Percentiles rank a stretch among this genome's conserved stretches.
Evolutionary conservation across 805 yeast genomes (phyloP).

Genomic region (Priceomyces haplophilus): DNA sequence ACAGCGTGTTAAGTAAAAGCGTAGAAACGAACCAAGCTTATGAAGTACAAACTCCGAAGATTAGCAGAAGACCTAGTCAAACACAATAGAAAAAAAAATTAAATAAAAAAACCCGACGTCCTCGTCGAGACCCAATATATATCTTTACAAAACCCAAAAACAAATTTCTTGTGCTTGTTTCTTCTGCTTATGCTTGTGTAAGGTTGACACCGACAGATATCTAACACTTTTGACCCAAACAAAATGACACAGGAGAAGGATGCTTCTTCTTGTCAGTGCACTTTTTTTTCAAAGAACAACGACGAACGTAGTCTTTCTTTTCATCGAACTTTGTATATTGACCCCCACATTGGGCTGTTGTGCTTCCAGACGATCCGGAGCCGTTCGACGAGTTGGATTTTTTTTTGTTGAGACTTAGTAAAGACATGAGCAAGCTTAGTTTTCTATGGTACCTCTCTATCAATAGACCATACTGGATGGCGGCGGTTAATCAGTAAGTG

Average conservation of each 20-base stretch:
- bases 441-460: conserved; percentile 1
- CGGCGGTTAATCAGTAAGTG: background rate
- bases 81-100: background rate
- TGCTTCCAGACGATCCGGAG: conserved; percentile 7
- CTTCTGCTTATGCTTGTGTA: background rate
- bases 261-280: conserved; percentile 10
- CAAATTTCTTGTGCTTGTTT: background rate
- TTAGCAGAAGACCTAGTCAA: conserved; percentile 1
- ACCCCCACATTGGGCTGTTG: conserved; percentile 7
- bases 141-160: conserved; percentile 3
- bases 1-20: conserved; percentile 6
- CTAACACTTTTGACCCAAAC: conserved; percentile 33
- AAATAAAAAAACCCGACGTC: conserved; percentile 1
- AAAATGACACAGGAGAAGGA: conserved; percentile 37
- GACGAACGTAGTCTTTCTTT: conserved; percentile 42
- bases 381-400: conserved; percentile 22
- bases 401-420: conserved; percentile 21
- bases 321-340: conserved; percentile 40
- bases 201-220: too few relatives aligned
- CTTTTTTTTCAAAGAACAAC: conserved; percentile 32
- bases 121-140: conserved; percentile 1
- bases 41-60: conserved; percentile 1
- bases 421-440: conserved; percentile 12
- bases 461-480: conserved; percentile 1
- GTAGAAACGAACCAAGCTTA: background rate